These are phyloP conservation scores for Lepidium africanum DNA, from an alignment of 345 rosid species.

Conservation along the genomic window DNA sequence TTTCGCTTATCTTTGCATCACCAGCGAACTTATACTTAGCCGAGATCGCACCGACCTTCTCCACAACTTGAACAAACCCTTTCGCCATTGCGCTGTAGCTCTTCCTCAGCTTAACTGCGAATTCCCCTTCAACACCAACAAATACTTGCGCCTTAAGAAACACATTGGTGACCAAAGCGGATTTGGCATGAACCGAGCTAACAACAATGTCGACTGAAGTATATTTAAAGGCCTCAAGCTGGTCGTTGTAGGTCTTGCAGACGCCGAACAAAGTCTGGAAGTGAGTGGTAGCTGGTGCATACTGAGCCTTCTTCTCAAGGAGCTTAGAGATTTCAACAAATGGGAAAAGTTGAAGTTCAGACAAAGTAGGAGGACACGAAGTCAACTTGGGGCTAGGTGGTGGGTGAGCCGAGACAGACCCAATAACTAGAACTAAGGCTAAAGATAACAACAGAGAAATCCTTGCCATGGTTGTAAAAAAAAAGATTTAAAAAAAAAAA, in stretches of 20 bases:
- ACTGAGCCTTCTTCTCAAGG: not conserved
- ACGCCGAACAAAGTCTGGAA: not conserved
- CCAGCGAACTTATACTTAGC: not conserved
- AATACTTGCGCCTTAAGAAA: not conserved
- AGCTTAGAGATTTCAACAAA: not conserved
- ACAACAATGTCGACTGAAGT: not conserved
- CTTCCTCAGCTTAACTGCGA: not conserved
- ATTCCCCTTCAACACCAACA: not conserved
- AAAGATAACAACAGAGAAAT: constrained; percentile 27
- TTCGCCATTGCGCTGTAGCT: constrained; percentile 3
- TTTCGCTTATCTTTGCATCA: not conserved
- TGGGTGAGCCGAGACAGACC: constrained; percentile 18
- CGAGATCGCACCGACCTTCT: not conserved
- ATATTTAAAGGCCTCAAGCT: not conserved
- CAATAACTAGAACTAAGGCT: constrained; percentile 17
- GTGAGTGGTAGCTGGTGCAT: not conserved
- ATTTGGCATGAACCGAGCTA: not conserved
- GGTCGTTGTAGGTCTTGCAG: constrained; percentile 2
- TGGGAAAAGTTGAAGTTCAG: constrained; percentile 12
- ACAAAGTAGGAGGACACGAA: constrained; percentile 4
- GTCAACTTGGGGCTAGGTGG: constrained; percentile 2
- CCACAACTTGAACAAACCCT: not conserved
- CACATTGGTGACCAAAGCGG: not conserved
- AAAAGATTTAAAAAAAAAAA: not conserved
- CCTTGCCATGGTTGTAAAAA: constrained; percentile 30